These are phyloP conservation scores for Pseudogymnoascus sp. DNA, from an alignment of 2,329 filamentous ascomycete genomes.

Conservation along the genomic window DNA sequence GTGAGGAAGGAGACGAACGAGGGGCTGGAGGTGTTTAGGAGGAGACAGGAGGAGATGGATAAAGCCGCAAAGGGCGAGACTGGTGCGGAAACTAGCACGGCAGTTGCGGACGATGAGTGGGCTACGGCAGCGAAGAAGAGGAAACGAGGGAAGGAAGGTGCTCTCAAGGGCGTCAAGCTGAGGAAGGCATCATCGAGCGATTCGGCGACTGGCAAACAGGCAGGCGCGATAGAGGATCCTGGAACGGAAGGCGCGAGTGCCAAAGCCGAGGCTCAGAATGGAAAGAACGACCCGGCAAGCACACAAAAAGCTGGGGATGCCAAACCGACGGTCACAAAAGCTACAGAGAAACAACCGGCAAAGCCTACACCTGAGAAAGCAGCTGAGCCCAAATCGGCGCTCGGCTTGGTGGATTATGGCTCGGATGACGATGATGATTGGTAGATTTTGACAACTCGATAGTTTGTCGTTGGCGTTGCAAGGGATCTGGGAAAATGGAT, in stretches of 20 bases:
- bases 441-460: not conserved
- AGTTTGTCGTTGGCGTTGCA: not conserved
- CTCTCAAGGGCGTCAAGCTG: constrained; percentile 26
- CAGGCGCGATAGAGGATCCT: not conserved
- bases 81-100: constrained; percentile 13
- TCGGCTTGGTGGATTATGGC: constrained; percentile 47
- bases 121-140: constrained; percentile 30
- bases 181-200: constrained; percentile 20
- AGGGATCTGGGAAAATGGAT: not conserved
- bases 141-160: constrained; percentile 31
- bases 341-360: not conserved
- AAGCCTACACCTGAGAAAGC: not conserved
- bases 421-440: constrained; percentile 43
- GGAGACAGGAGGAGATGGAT: constrained; percentile 36
- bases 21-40: constrained; percentile 47
- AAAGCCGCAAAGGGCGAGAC: constrained; percentile 17
- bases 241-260: not conserved
- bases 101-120: constrained; percentile 29
- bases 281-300: not conserved
- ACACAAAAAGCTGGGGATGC: not conserved
- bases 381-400: not conserved
- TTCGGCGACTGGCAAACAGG: not conserved
- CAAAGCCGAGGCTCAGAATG: not conserved
- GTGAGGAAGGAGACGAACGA: constrained; percentile 48
- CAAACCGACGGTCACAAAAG: not conserved